Evolutionary conservation across 139 green algal genomes (phyloP).

Genomic region (Micromonas commoda): DNA sequence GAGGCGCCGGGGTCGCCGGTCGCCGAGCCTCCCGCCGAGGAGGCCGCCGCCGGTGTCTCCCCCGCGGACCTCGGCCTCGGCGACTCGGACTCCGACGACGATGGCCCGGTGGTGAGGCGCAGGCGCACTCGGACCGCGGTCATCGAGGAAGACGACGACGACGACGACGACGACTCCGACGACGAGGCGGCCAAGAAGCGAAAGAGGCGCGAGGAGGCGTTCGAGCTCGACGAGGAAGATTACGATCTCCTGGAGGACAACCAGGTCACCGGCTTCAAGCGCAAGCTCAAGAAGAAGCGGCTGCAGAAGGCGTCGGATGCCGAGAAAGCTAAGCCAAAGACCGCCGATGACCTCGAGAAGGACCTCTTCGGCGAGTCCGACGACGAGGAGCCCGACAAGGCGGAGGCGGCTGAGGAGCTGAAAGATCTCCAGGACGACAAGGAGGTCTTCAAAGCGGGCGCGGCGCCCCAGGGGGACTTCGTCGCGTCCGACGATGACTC

Average conservation of each 20-base stretch:
- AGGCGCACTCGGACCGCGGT: background rate
- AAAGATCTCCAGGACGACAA: background rate
- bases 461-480: background rate
- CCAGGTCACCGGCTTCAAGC: constrained; percentile 26
- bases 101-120: background rate
- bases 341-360: background rate
- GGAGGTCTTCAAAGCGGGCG: constrained; percentile 3
- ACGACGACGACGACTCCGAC: background rate
- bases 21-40: background rate
- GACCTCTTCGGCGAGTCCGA: background rate
- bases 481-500: background rate
- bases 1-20: background rate
- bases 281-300: constrained; percentile 20
- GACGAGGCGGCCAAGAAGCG: background rate
- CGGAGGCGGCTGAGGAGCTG: background rate
- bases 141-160: background rate
- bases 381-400: constrained; percentile 4
- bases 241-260: constrained; percentile 24
- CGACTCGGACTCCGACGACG: background rate
- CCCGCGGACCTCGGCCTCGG: background rate
- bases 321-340: background rate
- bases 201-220: background rate
- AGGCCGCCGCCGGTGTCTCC: background rate
- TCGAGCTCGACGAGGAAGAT: constrained; percentile 28
- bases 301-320: background rate